A percentile compares a stretch with the other conserved stretches of the same genome.
phyloP scores from a whole-genome alignment of 306 rosid species.

The Cucurbita pepo region DNA sequence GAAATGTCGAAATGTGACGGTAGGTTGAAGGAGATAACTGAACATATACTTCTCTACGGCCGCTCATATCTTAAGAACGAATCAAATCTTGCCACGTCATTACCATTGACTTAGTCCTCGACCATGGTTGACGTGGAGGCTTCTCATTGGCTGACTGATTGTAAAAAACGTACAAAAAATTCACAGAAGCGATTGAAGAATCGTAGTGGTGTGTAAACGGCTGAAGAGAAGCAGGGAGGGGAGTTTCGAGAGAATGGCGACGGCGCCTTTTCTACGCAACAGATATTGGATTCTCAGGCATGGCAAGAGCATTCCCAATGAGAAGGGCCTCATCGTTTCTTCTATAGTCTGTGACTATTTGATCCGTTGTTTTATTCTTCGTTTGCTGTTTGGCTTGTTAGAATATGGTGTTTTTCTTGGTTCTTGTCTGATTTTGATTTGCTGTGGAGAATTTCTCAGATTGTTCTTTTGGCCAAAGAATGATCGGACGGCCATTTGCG shows the following conservation, averaged over 20 bases:
- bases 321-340: conserved; percentile 65
- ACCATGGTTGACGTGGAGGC: neutral
- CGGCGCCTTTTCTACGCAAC: conserved; percentile 29
- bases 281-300: conserved; percentile 73
- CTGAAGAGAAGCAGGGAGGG: neutral
- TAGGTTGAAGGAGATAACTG: neutral
- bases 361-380: neutral
- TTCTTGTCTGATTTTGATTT: neutral
- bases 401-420: neutral
- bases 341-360: conserved; percentile 30
- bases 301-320: conserved; percentile 87
- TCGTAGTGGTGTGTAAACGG: neutral
- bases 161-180: neutral
- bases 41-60: neutral
- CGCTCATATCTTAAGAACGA: neutral
- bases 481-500: neutral
- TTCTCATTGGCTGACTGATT: neutral
- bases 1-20: neutral
- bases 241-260: conserved; percentile 9
- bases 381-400: neutral
- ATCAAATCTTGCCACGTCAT: neutral
- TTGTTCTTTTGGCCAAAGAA: neutral
- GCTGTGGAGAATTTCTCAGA: neutral
- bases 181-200: neutral
- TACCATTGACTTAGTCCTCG: neutral